Evolutionary conservation across 352 stramenopile genomes (phyloP).

Genomic region (Thraustochytrium striatum): DNA sequence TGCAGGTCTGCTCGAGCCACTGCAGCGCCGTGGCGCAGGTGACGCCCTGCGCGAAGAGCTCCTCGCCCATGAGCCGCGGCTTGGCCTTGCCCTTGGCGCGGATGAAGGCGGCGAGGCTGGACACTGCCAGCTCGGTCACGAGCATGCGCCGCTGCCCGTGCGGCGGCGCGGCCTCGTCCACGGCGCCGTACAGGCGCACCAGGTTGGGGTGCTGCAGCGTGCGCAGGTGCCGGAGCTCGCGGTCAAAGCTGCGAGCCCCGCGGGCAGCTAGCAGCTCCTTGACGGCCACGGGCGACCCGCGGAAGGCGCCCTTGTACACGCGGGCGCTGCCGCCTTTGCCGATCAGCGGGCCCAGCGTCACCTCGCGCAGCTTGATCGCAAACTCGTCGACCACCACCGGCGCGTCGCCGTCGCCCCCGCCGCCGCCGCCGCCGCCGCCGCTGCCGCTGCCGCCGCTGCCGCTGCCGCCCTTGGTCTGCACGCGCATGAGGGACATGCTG

Average conservation of each 20-base stretch:
- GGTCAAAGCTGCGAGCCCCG: not conserved
- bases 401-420: not conserved
- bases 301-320: constrained; percentile 10
- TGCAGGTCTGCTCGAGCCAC: constrained; percentile 39
- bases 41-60: not conserved
- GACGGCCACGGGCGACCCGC: constrained; percentile 2
- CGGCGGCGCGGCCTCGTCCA: not conserved
- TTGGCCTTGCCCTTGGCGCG: not conserved
- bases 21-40: constrained; percentile 31
- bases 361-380: not conserved
- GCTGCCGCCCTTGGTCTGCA: not conserved
- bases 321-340: not conserved
- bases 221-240: constrained; percentile 4
- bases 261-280: constrained; percentile 1
- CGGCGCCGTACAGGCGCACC: constrained; percentile 2
- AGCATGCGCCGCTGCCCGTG: not conserved
- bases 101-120: not conserved
- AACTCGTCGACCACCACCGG: not conserved
- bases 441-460: not conserved
- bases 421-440: not conserved
- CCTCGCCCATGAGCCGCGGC: not conserved
- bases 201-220: constrained; percentile 25
- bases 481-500: not conserved
- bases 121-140: not conserved
- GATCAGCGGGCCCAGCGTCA: not conserved